Conservation (phyloP, 73 alveolate species). For the Tetrahymena elliotti region DNA sequence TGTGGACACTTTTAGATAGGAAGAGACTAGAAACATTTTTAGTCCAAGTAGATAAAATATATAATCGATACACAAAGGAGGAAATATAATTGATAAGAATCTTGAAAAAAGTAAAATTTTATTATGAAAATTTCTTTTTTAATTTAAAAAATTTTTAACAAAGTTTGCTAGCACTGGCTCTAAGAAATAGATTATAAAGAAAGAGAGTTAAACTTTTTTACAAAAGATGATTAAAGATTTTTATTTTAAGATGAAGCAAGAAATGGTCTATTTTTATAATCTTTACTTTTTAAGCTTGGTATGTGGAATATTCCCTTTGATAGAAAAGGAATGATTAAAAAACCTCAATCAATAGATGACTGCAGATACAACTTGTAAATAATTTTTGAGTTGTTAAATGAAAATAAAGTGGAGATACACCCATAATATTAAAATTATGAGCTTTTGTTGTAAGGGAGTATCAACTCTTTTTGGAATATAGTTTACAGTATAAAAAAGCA, state of each 20-base stretch:
- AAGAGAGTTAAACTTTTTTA: background rate
- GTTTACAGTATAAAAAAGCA: background rate
- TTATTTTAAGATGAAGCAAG: background rate
- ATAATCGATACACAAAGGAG: background rate
- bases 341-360: background rate
- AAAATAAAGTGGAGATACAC: background rate
- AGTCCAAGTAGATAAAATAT: background rate
- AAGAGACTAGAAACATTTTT: background rate
- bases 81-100: background rate
- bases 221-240: background rate
- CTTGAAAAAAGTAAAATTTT: background rate
- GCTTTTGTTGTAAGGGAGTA: background rate
- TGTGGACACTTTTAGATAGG: background rate
- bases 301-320: background rate
- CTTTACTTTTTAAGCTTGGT: background rate
- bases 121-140: background rate
- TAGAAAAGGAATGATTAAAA: background rate
- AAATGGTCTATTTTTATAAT: background rate
- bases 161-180: background rate
- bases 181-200: background rate
- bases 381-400: background rate
- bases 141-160: background rate
- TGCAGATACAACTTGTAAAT: background rate
- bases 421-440: background rate
- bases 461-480: background rate